Evolutionary conservation across 305 asterid genomes (phyloP), one percentile per base, ranked within the genome.

Genomic region (Fraxinus sp.): DNA sequence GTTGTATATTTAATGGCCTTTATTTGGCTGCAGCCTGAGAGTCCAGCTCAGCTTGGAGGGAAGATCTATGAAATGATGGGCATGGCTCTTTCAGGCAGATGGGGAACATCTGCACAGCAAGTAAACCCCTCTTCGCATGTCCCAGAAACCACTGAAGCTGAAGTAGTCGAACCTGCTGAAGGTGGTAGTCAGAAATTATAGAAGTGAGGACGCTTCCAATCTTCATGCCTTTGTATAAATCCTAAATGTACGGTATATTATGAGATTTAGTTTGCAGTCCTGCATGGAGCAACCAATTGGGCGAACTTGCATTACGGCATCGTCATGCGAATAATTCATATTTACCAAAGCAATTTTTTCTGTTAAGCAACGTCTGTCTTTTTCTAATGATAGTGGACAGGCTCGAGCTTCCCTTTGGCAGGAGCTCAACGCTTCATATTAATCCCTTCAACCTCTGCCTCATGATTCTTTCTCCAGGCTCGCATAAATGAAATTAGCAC

Each of bases 21-120:
- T 3, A 14, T 49, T 14, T 49, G 20, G 18, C 1, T 82, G 81
- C 93, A 95, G 99, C 98, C 99, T 0, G 99, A 96, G 86, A 93
- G 92, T 79, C 98, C 99, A 7, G 94, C 99, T 26, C 95, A 91
- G 83, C 94, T 96, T 2, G 99, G 98, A 77, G 98, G 98, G 71
- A 94, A 92, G 89, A 94, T 94, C 10, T 96, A 96, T 28, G 98
- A 91, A 87, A 96, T 94, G 99, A 96, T 96, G 99, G 90, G 87
- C 87, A 55, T 88, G 91, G 99, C 98, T 24, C 97, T 95, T 18
- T 78, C 89, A 49, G 92, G 95, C 32, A 93, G 88, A 84, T 94
- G 93, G 96, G 95, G 90, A 72, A 57, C 84, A 33, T 14, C 93
- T 57, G 72, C 77, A 0, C 86, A 80, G 55, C 94, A 84, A 76